These are phyloP conservation scores for Punctularia strigosozonata DNA, from an alignment of 768 basidiomycete species.

Conservation along the genomic window DNA sequence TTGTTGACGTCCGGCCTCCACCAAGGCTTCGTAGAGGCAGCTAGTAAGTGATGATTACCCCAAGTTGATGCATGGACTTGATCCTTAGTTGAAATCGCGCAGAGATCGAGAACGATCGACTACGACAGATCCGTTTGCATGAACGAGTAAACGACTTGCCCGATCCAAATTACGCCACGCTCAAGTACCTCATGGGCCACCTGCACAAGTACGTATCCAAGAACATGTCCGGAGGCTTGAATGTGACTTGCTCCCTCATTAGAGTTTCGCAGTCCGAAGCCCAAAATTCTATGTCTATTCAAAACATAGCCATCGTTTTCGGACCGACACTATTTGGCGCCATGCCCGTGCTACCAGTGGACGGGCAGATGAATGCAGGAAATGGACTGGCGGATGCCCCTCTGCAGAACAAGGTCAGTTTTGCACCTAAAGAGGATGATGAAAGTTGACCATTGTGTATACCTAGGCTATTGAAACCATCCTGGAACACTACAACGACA, in stretches of 20 bases:
- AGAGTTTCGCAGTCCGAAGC: constrained; percentile 69
- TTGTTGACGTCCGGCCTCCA: constrained; percentile 76
- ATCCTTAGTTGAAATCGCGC: constrained; percentile 2
- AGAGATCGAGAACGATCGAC: constrained; percentile 90
- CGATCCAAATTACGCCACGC: constrained; percentile 95
- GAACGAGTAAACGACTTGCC: constrained; percentile 97
- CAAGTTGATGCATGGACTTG: not conserved
- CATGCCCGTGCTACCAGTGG: constrained; percentile 27
- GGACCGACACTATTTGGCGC: constrained; percentile 94
- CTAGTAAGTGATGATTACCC: constrained; percentile 46
- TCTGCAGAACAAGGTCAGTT: constrained; percentile 56
- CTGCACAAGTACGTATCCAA: constrained; percentile 57
- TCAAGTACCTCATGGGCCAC: constrained; percentile 94
- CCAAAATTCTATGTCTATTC: constrained; percentile 85
- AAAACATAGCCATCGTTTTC: constrained; percentile 93
- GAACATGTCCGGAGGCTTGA: not conserved
- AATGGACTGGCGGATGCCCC: constrained; percentile 51
- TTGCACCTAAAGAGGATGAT: too few species aligned
- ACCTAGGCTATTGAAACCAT: constrained; percentile 89
- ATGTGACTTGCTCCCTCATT: constrained; percentile 2
- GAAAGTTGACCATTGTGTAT: too few species aligned
- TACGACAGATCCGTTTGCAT: constrained; percentile 91
- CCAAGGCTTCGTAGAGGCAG: constrained; percentile 89
- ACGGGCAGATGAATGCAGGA: constrained; percentile 31
- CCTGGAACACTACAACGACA: constrained; percentile 86